A percentile compares a stretch with the other conserved stretches of the same genome.
Evolutionary conservation across 1,284 basidiomycete species (phyloP).

Genomic region (Cronartium ribicola): DNA sequence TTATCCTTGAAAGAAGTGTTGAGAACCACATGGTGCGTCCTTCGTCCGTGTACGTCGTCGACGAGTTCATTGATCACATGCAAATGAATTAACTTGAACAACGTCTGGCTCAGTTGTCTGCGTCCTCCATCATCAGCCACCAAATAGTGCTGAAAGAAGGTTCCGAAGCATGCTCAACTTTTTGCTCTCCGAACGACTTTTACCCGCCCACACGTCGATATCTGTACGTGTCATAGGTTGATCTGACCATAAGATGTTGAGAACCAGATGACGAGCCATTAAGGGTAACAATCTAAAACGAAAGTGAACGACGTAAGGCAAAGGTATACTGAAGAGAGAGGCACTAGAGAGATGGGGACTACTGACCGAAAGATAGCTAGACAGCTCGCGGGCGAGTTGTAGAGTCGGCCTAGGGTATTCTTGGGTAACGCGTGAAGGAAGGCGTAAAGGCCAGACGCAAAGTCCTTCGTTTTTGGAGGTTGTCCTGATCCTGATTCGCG

Average conservation of each 20-base stretch:
- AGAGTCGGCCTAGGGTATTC: constrained; percentile 74
- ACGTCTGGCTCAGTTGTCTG: constrained; percentile 68
- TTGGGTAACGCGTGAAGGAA: constrained; percentile 84
- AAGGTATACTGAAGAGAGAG: constrained; percentile 32
- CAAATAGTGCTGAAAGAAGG: constrained; percentile 11
- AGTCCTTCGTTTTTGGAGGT: no score
- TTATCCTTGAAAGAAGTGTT: constrained; percentile 73
- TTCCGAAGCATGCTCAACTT: constrained; percentile 51
- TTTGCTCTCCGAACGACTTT: constrained; percentile 65
- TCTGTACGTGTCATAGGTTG: constrained; percentile 65
- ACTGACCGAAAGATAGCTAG: constrained; percentile 83
- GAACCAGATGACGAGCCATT: constrained; percentile 80
- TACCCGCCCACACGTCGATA: constrained; percentile 74
- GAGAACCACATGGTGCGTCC: constrained; percentile 53
- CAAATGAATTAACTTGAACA: constrained; percentile 64
- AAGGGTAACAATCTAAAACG: constrained; percentile 69
- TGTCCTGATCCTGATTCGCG: no score
- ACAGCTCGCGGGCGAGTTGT: constrained; percentile 83
- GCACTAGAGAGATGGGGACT: constrained; percentile 20
- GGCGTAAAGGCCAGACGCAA: constrained; percentile 52
- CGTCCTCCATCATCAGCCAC: constrained; percentile 23
- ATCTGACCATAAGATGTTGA: constrained; percentile 89
- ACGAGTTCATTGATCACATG: constrained; percentile 65
- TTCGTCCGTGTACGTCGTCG: constrained; percentile 44
- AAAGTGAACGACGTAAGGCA: constrained; percentile 45